Conservation (phyloP, 176 grass and related monocot species). For the Microstegium vimineum region DNA sequence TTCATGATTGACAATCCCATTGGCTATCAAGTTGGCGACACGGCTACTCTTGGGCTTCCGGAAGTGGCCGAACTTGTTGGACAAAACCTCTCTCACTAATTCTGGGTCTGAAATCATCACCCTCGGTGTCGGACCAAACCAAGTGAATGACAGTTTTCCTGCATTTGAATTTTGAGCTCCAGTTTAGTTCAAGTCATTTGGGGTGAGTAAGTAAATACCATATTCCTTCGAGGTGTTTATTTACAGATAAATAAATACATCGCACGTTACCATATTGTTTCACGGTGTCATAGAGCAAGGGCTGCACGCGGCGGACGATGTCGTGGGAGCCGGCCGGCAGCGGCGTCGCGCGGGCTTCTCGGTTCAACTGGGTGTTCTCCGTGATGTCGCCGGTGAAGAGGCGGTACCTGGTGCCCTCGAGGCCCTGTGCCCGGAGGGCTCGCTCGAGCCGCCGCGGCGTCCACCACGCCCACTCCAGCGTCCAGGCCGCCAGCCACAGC, state of each 20-base stretch:
- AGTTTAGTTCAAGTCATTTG: not conserved
- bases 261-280: conserved; percentile 21
- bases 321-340: conserved; percentile 38
- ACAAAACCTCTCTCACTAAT: conserved; percentile 45
- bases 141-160: conserved; percentile 55
- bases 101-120: conserved; percentile 53
- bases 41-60: conserved; percentile 5
- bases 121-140: conserved; percentile 54
- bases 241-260: no score
- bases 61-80: conserved; percentile 56
- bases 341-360: conserved; percentile 24
- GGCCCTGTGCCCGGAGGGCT: no score
- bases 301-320: conserved; percentile 24
- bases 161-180: not conserved
- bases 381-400: conserved; percentile 36
- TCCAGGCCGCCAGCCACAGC: no score
- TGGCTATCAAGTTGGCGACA: not conserved
- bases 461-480: no score
- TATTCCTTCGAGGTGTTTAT: no score
- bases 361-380: conserved; percentile 25
- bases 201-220: not conserved
- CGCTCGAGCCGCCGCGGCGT: no score
- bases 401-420: conserved; percentile 39
- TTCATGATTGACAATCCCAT: conserved; percentile 42
- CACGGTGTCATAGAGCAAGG: not conserved